These are phyloP conservation scores for Microbotryomycetes sp. DNA, from an alignment of 1,284 basidiomycete genomes.

Conservation along the genomic window DNA sequence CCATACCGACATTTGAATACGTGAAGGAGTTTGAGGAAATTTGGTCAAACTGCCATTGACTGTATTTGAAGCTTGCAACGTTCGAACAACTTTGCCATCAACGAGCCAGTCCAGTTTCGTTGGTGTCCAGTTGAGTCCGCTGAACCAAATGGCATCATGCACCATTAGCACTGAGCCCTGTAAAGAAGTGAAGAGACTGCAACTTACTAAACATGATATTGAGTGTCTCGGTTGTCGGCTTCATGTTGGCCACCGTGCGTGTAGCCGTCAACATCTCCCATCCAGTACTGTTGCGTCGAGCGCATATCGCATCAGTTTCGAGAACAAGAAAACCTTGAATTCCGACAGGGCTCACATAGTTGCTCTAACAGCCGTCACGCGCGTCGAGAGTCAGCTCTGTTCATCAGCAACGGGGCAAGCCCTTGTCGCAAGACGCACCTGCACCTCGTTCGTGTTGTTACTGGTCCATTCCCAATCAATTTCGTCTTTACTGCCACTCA, in stretches of 20 bases:
- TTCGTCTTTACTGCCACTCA: slow-evolving; percentile 28
- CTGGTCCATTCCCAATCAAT: slow-evolving; percentile 30
- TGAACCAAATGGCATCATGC: not conserved
- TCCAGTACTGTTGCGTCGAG: slow-evolving; percentile 11
- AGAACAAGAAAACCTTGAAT: no score
- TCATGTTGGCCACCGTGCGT: slow-evolving; percentile 12
- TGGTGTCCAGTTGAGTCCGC: slow-evolving; percentile 26
- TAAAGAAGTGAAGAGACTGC: not conserved
- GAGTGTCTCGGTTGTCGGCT: slow-evolving; percentile 16
- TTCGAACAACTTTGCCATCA: slow-evolving; percentile 21
- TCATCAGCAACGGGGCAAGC: not conserved
- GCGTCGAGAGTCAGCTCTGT: not conserved
- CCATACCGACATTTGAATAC: slow-evolving; percentile 32
- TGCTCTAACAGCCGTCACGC: not conserved
- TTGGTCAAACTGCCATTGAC: slow-evolving; percentile 1
- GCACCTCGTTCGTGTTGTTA: slow-evolving; percentile 13
- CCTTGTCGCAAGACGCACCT: slow-evolving; percentile 10
- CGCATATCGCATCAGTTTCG: no score
- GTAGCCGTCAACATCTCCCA: slow-evolving; percentile 26
- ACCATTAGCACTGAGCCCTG: not conserved
- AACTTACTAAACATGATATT: slow-evolving; percentile 15
- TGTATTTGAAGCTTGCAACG: slow-evolving; percentile 16
- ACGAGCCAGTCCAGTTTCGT: slow-evolving; percentile 22
- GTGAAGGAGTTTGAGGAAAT: slow-evolving; percentile 29
- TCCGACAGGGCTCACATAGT: not conserved